phyloP scores from a whole-genome alignment of 2,329 filamentous ascomycete genomes.

The Pochonia chlamydosporia region DNA sequence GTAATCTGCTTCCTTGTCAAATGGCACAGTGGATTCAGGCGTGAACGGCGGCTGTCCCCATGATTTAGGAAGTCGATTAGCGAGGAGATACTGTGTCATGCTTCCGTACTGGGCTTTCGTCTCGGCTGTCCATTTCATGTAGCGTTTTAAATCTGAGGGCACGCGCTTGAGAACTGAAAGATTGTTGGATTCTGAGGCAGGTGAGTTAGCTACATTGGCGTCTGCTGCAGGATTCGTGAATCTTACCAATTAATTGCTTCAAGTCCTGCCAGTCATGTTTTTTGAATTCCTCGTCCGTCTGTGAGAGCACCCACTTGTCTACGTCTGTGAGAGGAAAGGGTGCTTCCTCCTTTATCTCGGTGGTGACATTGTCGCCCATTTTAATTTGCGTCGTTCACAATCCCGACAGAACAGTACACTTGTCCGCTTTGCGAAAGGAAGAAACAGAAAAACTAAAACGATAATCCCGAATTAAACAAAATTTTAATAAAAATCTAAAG shows the following conservation, averaged over 20 bases:
- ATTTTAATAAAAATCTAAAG: no score
- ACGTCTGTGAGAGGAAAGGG: conserved; percentile 55
- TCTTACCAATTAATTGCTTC: conserved; percentile 58
- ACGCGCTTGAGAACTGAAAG: conserved; percentile 72
- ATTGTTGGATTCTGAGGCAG: conserved; percentile 42
- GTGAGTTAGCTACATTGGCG: not conserved
- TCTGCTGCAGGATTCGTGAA: not conserved
- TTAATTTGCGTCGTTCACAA: conserved; percentile 9
- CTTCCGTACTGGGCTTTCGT: conserved; percentile 70
- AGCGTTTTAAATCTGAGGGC: conserved; percentile 73
- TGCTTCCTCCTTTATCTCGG: conserved; percentile 28
- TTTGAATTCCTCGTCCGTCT: conserved; percentile 65
- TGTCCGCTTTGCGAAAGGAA: no score
- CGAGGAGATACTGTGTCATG: conserved; percentile 72
- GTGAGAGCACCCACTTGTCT: conserved; percentile 52
- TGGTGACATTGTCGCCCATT: conserved; percentile 33
- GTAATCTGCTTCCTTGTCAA: conserved; percentile 50
- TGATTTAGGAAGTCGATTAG: conserved; percentile 57
- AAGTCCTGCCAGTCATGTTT: conserved; percentile 70
- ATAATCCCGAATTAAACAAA: no score
- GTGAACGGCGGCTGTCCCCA: conserved; percentile 62
- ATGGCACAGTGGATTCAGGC: conserved; percentile 43
- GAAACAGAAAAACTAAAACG: not conserved
- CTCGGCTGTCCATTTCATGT: conserved; percentile 69
- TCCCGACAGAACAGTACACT: no score